phyloP scores from a whole-genome alignment of 495 filamentous ascomycete species.

The Penicillium subrubescens region DNA sequence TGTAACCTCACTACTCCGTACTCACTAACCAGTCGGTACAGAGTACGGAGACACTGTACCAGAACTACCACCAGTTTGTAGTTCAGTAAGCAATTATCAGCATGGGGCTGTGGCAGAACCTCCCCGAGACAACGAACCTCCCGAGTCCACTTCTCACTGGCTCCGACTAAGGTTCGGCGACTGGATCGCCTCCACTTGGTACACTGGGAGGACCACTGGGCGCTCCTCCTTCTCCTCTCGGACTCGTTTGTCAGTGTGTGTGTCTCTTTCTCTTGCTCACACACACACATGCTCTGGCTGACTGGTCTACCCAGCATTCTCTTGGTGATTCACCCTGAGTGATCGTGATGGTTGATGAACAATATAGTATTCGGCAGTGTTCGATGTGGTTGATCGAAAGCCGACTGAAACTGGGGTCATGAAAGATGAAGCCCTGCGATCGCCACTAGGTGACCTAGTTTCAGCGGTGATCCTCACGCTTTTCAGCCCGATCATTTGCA shows the following conservation, averaged over 20 bases:
- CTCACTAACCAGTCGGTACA: not conserved
- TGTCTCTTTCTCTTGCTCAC: not conserved
- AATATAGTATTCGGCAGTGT: not conserved
- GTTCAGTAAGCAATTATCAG: not conserved
- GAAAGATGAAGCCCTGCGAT: conserved; percentile 25
- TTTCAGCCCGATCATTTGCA: conserved; percentile 9
- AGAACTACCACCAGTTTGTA: not conserved
- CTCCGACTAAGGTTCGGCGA: conserved; percentile 11
- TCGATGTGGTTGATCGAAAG: not conserved
- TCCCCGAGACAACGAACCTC: conserved; percentile 17
- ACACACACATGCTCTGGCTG: not conserved
- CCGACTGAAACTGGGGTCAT: not conserved
- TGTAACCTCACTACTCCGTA: not conserved
- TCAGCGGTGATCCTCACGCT: conserved; percentile 32
- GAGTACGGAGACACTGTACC: not conserved
- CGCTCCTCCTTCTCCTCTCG: not conserved
- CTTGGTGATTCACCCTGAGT: not conserved
- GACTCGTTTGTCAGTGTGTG: not conserved
- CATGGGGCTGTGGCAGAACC: conserved; percentile 11
- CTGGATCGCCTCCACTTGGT: not conserved
- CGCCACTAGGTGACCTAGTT: conserved; percentile 25
- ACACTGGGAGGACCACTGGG: conserved; percentile 5
- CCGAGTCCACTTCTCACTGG: conserved; percentile 9
- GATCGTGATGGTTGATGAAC: not conserved
- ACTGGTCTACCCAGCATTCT: not conserved